Base-by-base conservation (phyloP, 441 rosid genomes). In the Sinapis alba region DNA sequence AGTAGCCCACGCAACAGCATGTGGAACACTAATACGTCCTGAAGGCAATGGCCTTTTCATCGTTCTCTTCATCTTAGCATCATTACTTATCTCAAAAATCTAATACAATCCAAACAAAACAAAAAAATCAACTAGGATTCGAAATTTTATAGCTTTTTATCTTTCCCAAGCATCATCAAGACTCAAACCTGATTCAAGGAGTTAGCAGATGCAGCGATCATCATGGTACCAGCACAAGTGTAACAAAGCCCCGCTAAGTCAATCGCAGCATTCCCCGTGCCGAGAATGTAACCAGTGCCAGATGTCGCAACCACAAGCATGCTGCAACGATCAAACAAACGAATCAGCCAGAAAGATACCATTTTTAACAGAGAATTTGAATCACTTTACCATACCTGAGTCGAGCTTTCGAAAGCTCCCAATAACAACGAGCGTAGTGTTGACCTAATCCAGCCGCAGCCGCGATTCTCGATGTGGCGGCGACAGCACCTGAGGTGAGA, bases 321-420 rank as follows among this genome's bases (percentile, higher is more conserved):
- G 71, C 99, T 93, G 74, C 45, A 74, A 47, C 65, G 12, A 79
- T 20, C 54, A 68, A 54, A 28, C 28, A 41, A 76, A 16, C 7
- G 19, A 54, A 13, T 75, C 10, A 38, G 38, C 30, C 34, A n/a
- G 2, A 64, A 65, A 41, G 15, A 21, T 7, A 41, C 20, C 0
- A 47, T 32, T 59, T 50, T 36, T 2, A 11, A 19, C 1, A 16
- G 16, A 16, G 0, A 36, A 18, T 16, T 43, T 53, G 23, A 15
- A 21, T 4, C 16, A 13, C 15, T 12, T 12, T 21, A 56, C 15
- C 45, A 32, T 32, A 96, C 99, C 97, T 93, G 74, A 93, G 98
- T 68, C 93, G 88, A 81, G 98, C 99, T 86, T 96, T 96, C 24
- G 99, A 91, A 69, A 96, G 94, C 83, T 93, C 95, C 94, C 89